Evolutionary conservation across 306 rosid genomes (phyloP).

Genomic region (Hippophae gyantsensis): DNA sequence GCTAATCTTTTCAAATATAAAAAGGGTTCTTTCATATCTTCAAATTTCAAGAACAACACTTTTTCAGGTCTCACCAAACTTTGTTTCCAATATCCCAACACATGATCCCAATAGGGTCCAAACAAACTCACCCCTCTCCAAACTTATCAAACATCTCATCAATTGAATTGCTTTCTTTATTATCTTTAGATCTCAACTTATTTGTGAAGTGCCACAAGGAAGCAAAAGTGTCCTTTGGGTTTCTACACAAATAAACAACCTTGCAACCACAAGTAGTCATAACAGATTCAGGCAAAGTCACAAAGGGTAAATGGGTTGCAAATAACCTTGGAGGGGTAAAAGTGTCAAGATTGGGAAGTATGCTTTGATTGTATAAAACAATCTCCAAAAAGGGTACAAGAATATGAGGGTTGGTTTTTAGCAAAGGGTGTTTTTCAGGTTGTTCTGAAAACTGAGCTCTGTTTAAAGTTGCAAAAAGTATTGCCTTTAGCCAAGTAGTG

Average conservation of each 20-base stretch:
- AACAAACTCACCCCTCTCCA: slow-evolving; percentile 7
- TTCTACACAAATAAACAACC: slow-evolving; percentile 27
- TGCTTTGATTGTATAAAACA: neutral
- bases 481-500: slow-evolving; percentile 43
- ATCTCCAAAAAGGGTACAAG: slow-evolving; percentile 34
- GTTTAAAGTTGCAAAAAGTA: slow-evolving; percentile 20
- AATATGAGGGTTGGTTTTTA: slow-evolving; percentile 23
- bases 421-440: slow-evolving; percentile 17
- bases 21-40: slow-evolving; percentile 21
- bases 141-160: slow-evolving; percentile 20
- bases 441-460: slow-evolving; percentile 7
- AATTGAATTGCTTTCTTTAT: slow-evolving; percentile 3
- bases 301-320: slow-evolving; percentile 11
- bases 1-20: slow-evolving; percentile 14
- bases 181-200: too few relatives aligned
- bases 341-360: slow-evolving; percentile 6
- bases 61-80: slow-evolving; percentile 14
- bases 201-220: slow-evolving; percentile 33
- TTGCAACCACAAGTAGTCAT: slow-evolving; percentile 19
- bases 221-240: slow-evolving; percentile 30
- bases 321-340: slow-evolving; percentile 16
- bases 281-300: slow-evolving; percentile 6
- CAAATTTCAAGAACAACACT: slow-evolving; percentile 18
- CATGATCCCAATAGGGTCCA: slow-evolving; percentile 28
- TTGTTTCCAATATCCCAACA: slow-evolving; percentile 21